Evolutionary conservation across 352 stramenopile genomes (phyloP), one percentile per base, ranked within the genome.

Genomic region (Thalassiosira sp.): DNA sequence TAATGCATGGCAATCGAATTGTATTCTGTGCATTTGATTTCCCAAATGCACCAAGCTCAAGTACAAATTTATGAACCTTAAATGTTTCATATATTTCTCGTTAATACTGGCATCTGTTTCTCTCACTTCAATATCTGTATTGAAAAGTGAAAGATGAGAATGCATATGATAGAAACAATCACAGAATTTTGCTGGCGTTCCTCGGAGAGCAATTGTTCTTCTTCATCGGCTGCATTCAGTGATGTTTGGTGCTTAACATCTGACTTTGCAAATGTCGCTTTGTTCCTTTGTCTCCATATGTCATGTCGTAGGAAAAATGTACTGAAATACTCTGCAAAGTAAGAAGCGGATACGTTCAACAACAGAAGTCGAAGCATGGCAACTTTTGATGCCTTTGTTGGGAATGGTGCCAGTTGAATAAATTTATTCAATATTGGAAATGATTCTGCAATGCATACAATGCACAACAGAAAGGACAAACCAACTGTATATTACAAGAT

Each of bases 171-270:
- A 45, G 24, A 60, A 35, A 75, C 22, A 18, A 75, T 18, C 24
- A 45, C 16, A 11, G 20, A 16, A 72, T 86, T 86, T 52, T 67
- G n/a, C 16, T 61, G 31, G 6, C 61, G 43, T 77, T 88, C 81
- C 58, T 84, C 72, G 10, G 18, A 10, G n/a, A 88, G 56, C 3
- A 85, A 40, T 48, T 65, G 37, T 49, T 84, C 76, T 70, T 88
- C 81, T 24, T 59, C 5, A 51, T 84, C 67, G 22, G 76, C 76
- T 66, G 81, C 72, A 62, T 18, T 58, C 13, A 56, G 8, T 42
- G 27, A 25, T 48, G 43, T 27, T 22, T 24, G 6, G 15, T n/a
- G 7, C 18, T 1, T 3, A 22, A 52, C 22, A 20, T 37, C 3
- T 31, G n/a, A 1, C 7, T 18, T n/a, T 42, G 24, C 45, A 27